These are phyloP conservation scores for Hydrangea macrophylla DNA, from an alignment of 148 eudicot genomes.

Conservation along the genomic window DNA sequence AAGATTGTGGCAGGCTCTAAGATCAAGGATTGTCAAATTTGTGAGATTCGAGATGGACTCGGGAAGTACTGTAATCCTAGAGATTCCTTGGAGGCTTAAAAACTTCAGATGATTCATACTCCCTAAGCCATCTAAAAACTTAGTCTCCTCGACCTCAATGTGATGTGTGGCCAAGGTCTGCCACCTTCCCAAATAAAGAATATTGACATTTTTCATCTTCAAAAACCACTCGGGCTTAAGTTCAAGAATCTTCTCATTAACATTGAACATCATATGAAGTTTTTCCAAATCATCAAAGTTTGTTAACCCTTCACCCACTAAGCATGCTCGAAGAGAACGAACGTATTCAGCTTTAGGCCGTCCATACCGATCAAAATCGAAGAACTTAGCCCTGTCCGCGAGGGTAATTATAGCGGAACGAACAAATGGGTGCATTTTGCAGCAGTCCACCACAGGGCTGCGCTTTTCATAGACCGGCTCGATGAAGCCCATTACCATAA, in stretches of 20 bases:
- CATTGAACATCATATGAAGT: slow-evolving; percentile 34
- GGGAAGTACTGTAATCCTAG: slow-evolving; percentile 36
- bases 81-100: slow-evolving; percentile 52
- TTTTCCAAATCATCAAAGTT: slow-evolving; percentile 4
- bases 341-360: not conserved
- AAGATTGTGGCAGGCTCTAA: slow-evolving; percentile 47
- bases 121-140: slow-evolving; percentile 26
- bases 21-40: slow-evolving; percentile 37
- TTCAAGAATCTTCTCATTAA: slow-evolving; percentile 25
- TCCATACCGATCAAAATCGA: slow-evolving; percentile 19
- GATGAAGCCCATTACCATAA: slow-evolving; percentile 26
- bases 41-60: slow-evolving; percentile 27
- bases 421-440: slow-evolving; percentile 32
- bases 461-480: slow-evolving; percentile 8
- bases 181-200: slow-evolving; percentile 57
- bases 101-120: slow-evolving; percentile 24
- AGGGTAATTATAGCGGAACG: slow-evolving; percentile 21
- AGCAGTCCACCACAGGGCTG: slow-evolving; percentile 10
- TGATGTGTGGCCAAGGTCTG: slow-evolving; percentile 23
- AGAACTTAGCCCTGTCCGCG: slow-evolving; percentile 21
- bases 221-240: slow-evolving; percentile 28
- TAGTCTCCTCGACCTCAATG: slow-evolving; percentile 39
- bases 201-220: slow-evolving; percentile 34
- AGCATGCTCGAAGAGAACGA: slow-evolving; percentile 21
- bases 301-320: slow-evolving; percentile 9